These are phyloP conservation scores for Clohesyomyces aquaticus DNA, from an alignment of 495 filamentous ascomycete genomes.

Conservation along the genomic window DNA sequence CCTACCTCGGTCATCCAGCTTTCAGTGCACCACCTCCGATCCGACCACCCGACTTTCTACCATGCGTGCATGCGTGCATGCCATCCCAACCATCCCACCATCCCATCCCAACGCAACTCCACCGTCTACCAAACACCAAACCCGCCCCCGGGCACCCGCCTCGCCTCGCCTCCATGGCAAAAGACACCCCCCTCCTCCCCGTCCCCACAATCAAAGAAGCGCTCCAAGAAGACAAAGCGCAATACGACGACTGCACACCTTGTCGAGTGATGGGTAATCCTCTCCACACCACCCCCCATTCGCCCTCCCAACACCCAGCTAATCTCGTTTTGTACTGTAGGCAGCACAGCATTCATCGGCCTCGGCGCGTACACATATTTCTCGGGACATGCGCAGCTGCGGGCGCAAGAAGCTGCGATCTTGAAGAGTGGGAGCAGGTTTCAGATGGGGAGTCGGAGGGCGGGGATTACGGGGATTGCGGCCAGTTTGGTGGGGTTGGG, in stretches of 20 bases:
- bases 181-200: slow-evolving; percentile 1
- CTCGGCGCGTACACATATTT: slow-evolving; percentile 85
- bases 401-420: slow-evolving; percentile 69
- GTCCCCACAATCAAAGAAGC: slow-evolving; percentile 29
- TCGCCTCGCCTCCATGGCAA: slow-evolving; percentile 10
- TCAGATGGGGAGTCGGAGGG: slow-evolving; percentile 71
- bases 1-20: slow-evolving; percentile 9
- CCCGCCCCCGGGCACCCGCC: no score
- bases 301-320: neutral
- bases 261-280: slow-evolving; percentile 47
- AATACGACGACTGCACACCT: slow-evolving; percentile 46
- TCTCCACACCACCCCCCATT: neutral
- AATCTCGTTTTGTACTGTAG: slow-evolving; percentile 49
- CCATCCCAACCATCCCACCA: no score
- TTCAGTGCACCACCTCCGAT: no score
- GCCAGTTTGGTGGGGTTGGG: slow-evolving; percentile 72
- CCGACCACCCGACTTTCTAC: slow-evolving; percentile 14
- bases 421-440: slow-evolving; percentile 71
- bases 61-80: no score
- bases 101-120: no score
- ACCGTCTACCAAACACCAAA: no score
- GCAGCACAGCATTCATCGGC: slow-evolving; percentile 83
- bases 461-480: slow-evolving; percentile 73
- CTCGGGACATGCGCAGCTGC: slow-evolving; percentile 76
- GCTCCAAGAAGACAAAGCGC: slow-evolving; percentile 29